Conservation (phyloP, 345 rosid genomes). For the Sisymbrium irio region DNA sequence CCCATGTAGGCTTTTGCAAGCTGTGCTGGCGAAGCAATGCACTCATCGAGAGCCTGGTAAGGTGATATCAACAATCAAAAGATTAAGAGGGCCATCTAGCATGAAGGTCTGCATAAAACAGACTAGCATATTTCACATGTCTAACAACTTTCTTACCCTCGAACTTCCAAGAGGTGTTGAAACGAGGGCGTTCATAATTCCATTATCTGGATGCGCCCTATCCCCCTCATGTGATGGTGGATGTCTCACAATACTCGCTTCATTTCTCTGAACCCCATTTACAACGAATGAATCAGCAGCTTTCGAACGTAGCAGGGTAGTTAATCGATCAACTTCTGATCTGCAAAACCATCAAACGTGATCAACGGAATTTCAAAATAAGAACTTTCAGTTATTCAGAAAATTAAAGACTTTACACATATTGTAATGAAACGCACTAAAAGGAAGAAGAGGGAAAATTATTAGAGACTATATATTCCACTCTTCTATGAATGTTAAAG, state of each 20-base stretch:
- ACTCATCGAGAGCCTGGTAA: constrained; percentile 64
- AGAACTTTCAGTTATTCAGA: neutral
- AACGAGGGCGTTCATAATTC: constrained; percentile 34
- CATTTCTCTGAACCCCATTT: constrained; percentile 46
- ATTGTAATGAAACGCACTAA: neutral
- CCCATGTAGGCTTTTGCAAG: constrained; percentile 98
- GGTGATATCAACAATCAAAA: constrained; percentile 8
- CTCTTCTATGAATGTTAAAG: neutral
- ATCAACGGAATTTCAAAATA: neutral
- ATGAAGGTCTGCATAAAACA: neutral
- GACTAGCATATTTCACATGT: neutral
- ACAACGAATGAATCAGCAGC: constrained; percentile 42
- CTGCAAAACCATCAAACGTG: constrained; percentile 40
- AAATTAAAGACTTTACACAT: neutral
- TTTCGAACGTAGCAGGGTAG: constrained; percentile 64
- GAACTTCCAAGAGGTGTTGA: constrained; percentile 47
- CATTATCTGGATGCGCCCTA: constrained; percentile 43
- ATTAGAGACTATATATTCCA: neutral
- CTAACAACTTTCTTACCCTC: constrained; percentile 40
- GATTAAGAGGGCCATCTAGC: neutral
- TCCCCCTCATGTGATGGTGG: constrained; percentile 32
- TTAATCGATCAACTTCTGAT: constrained; percentile 80
- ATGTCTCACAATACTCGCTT: constrained; percentile 34
- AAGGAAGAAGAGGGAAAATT: constrained; percentile 1
- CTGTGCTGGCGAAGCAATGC: constrained; percentile 82